Base-by-base conservation (phyloP, 129 eudicot species). In the Helichrysum umbraculigerum region DNA sequence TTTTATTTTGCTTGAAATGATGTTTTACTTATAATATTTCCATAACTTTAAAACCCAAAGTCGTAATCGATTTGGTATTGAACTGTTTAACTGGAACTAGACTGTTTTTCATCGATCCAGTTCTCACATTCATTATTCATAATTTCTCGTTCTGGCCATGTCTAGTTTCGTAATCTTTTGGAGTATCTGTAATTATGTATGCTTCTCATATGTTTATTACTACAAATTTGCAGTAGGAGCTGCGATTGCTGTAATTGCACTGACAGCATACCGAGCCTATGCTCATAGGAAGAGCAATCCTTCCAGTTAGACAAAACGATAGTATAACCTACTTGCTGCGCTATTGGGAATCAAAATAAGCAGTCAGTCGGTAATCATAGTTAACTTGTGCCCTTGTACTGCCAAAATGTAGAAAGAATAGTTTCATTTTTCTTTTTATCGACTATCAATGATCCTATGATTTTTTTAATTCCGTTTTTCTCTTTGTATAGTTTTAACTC, bases 211-310 rank as follows among this genome's bases (percentile, higher is more conserved):
- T 72, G 6, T 39, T 71, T 29, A 50, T 35, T 60, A 34, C 72
- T n/a, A 29, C 44, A 30, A 72, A 59, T 81, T 72, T 87, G 77
- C 96, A 89, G 98, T 92, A 66, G 93, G 89, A 71, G 88, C 91
- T 84, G 93, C 96, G 76, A 81, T 83, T 72, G 84, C 90, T 9
- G 85, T 89, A 44, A 83, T 92, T 87, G 93, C 88, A 56, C 37
- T 89, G 78, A 87, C 90, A 29, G 93, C 91, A 42, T 92, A 87
- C 72, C 87, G 91, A 67, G 83, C 88, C 30, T 92, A 89, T 81
- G 86, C 91, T 81, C 56, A 79, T 74, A 82, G 88, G 81, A 89
- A 87, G 82, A 85, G 70, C 70, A 69, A 68, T 68, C 78, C 88
- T 66, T 60, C 87, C 73, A 78, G 71, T 74, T 88, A 86, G 89